Evolutionary conservation across 805 yeast genomes (phyloP), one percentile per base, ranked within the genome.

Genomic region (Scheffersomyces coipomensis): DNA sequence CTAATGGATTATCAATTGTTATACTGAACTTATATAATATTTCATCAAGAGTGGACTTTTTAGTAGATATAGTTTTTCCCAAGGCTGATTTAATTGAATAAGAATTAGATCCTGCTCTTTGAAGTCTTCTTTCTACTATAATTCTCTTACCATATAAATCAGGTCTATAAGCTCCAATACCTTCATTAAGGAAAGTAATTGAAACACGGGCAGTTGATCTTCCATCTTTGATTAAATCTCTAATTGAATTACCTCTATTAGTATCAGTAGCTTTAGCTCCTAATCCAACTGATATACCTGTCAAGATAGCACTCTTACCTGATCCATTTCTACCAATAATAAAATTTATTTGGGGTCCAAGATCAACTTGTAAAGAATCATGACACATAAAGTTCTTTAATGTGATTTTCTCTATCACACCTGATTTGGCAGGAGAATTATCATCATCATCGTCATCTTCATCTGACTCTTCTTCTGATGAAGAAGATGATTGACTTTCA

Each of bases 221-320:
- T 4, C 96, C 97, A 50, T 86, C 88, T 56, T 81, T 81, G 38
- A 93, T 85, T 39, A 91, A 66, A 34, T 77, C 79, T 47, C 78
- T 81, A 34, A 88, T 66, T 8, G 82, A 76, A 12, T 78, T 67
- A 5, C 96, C 97, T 58, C 99, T 76, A 53, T 84, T 86, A 0
- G 99, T 91, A 35, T 81, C 88, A 16, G 81, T 71, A 1, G 97
- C 97, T 50, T 83, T 84, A 1, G 95, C 93, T 16, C 97, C 97
- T 2, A 91, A 62, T 2, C 96, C 91, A 4, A 88, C 83, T 6
- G 90, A 80, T 1, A 90, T 79, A 0, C 96, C 97, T 0, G 97
- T 88, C 42, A 90, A 64, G 15, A 90, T 75, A 1, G 97, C 95
- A 55, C 88, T 78, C 55, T 90, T 90, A 22, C 98, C 98, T 27